Evolutionary conservation across 352 stramenopile species (phyloP), one percentile per base, ranked within the genome.

Genomic region (Phytophthora podocarpi): DNA sequence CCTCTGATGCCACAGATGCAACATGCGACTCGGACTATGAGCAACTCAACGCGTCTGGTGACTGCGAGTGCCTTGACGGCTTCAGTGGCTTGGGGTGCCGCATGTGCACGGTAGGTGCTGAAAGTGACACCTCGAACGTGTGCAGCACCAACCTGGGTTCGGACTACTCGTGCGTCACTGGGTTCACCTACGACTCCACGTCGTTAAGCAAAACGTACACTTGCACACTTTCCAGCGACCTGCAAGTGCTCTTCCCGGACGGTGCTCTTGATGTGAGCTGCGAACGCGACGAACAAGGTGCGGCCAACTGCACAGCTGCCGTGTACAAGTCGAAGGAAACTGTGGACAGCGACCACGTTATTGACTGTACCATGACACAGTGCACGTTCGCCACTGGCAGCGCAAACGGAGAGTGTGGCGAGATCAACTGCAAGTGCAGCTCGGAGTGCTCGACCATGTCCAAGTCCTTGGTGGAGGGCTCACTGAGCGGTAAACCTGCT

Each of bases 351-450:
- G 64, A 74, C 15, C 84, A 93, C 60, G 64, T 85, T 23, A 81
- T 93, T 51, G 74, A 90, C 46, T 93, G 84, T 62, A 53, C 54
- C 49, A 70, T 91, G 42, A 76, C 70, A 0, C 52, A 59, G 18
- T 93, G 84, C 26, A 65, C 53, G 0, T 93, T 91, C 34, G 16
- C 50, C 8, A 67, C 68, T 34, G 80, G 72, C n/a, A 52, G 45
- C 6, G 67, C 70, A 10, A 74, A 81, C 39, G 74, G 70, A 23
- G 50, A 66, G n/a, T 90, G 76, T 51, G 66, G 10, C 2, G 37
- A 68, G 24, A 87, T 89, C 49, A 48, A 67, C 9, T 93, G 84
- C 62, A 87, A 81, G 52, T 93, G 84, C 57, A 70, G 78, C 34
- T 50, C 71, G 9, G 37, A 55, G 43, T 93, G 84, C 51, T 80